These are phyloP conservation scores for Bacidia gigantensis DNA, from an alignment of 495 filamentous ascomycete genomes.

Conservation along the genomic window DNA sequence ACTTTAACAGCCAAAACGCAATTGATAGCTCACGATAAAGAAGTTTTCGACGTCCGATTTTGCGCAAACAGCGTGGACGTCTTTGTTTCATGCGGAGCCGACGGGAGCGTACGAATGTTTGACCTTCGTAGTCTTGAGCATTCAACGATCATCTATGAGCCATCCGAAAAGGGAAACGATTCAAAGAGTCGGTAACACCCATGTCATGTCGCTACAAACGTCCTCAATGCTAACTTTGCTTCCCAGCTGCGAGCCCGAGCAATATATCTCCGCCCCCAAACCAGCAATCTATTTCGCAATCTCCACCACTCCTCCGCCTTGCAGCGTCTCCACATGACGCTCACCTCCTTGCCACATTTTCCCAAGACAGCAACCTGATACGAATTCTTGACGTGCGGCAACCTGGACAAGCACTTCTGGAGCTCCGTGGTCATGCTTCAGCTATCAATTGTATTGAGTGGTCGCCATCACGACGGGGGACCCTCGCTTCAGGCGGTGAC, in stretches of 20 bases:
- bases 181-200: constrained; percentile 53
- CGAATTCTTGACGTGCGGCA: constrained; percentile 94
- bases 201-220: neutral
- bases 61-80: constrained; percentile 93
- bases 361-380: constrained; percentile 81
- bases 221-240: constrained; percentile 1
- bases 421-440: constrained; percentile 82
- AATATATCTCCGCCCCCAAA: constrained; percentile 49
- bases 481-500: constrained; percentile 83
- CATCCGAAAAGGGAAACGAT: constrained; percentile 66
- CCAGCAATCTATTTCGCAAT: constrained; percentile 64
- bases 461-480: constrained; percentile 75
- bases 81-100: constrained; percentile 94
- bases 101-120: constrained; percentile 98
- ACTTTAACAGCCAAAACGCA: constrained; percentile 97
- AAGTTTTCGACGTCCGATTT: constrained; percentile 96
- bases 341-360: constrained; percentile 92
- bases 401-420: constrained; percentile 86
- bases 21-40: constrained; percentile 96
- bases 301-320: constrained; percentile 73
- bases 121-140: constrained; percentile 93
- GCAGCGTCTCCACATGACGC: constrained; percentile 92
- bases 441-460: constrained; percentile 88
- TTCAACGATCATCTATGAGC: constrained; percentile 98
- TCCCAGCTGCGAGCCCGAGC: constrained; percentile 31